Conservation (phyloP, 2,329 filamentous ascomycete genomes). For the Monosporascus sp. region DNA sequence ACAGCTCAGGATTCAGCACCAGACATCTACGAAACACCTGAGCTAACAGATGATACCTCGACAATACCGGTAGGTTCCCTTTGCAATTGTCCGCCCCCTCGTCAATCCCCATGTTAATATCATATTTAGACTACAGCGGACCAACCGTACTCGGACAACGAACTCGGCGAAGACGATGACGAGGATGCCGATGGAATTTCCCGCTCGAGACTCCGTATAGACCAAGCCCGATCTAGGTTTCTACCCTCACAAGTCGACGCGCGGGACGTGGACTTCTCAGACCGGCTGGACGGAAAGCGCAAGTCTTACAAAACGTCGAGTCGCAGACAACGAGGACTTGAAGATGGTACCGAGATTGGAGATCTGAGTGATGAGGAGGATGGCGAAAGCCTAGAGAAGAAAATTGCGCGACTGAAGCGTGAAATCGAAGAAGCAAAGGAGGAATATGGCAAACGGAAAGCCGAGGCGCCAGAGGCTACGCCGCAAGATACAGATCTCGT, state of each 20-base stretch:
- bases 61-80: slow-evolving; percentile 63
- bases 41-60: slow-evolving; percentile 83
- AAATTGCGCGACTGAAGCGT: slow-evolving; percentile 73
- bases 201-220: slow-evolving; percentile 67
- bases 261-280: slow-evolving; percentile 78
- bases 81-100: background rate
- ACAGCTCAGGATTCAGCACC: slow-evolving; percentile 71
- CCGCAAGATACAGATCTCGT: slow-evolving; percentile 51
- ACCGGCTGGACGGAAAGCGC: slow-evolving; percentile 75
- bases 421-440: slow-evolving; percentile 50
- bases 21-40: slow-evolving; percentile 95
- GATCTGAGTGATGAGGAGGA: slow-evolving; percentile 66
- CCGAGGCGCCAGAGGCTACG: slow-evolving; percentile 35
- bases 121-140: slow-evolving; percentile 45
- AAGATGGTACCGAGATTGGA: slow-evolving; percentile 62
- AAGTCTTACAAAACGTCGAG: slow-evolving; percentile 77
- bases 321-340: slow-evolving; percentile 56
- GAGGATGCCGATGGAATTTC: slow-evolving; percentile 65
- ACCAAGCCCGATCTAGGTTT: slow-evolving; percentile 77
- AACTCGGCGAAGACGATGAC: slow-evolving; percentile 55
- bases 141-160: slow-evolving; percentile 55
- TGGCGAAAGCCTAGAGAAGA: slow-evolving; percentile 69
- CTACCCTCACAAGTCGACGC: slow-evolving; percentile 70
- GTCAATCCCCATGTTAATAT: slow-evolving; percentile 13
- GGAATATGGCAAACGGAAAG: slow-evolving; percentile 52